Conservation (phyloP, 495 filamentous ascomycete genomes). For the Amphirosellinia nigrospora region DNA sequence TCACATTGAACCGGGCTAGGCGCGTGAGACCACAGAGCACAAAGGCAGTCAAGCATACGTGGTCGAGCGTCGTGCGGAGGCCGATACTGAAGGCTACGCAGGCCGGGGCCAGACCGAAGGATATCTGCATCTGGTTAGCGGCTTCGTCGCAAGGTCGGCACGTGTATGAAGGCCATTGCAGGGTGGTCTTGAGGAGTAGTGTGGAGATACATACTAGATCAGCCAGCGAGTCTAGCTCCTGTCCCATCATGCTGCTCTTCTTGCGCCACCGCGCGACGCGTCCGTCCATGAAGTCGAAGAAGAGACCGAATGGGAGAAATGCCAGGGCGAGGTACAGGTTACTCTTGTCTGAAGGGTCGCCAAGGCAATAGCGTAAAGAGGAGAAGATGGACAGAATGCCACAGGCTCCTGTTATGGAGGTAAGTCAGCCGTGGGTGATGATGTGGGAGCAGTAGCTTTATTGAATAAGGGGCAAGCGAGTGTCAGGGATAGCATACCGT, state of each 20-base stretch:
- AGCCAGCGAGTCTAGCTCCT: constrained; percentile 96
- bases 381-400: constrained; percentile 94
- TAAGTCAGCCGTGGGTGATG: background rate
- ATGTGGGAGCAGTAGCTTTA: background rate
- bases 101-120: constrained; percentile 92
- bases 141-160: background rate
- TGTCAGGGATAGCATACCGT: constrained; percentile 63
- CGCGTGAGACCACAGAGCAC: constrained; percentile 94
- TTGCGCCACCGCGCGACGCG: constrained; percentile 94
- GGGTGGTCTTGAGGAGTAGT: background rate
- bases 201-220: constrained; percentile 72
- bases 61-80: constrained; percentile 84
- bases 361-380: constrained; percentile 91
- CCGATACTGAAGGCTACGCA: constrained; percentile 87
- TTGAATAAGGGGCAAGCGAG: constrained; percentile 19
- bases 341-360: constrained; percentile 65
- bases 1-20: constrained; percentile 96
- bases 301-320: constrained; percentile 91
- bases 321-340: constrained; percentile 81
- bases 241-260: constrained; percentile 96
- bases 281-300: constrained; percentile 99
- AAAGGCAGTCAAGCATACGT: constrained; percentile 84
- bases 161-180: background rate
- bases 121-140: constrained; percentile 66
- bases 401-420: constrained; percentile 65